Conservation (phyloP, 2,329 filamentous ascomycete genomes). For the Aspergillus pseudoviridinutans region DNA sequence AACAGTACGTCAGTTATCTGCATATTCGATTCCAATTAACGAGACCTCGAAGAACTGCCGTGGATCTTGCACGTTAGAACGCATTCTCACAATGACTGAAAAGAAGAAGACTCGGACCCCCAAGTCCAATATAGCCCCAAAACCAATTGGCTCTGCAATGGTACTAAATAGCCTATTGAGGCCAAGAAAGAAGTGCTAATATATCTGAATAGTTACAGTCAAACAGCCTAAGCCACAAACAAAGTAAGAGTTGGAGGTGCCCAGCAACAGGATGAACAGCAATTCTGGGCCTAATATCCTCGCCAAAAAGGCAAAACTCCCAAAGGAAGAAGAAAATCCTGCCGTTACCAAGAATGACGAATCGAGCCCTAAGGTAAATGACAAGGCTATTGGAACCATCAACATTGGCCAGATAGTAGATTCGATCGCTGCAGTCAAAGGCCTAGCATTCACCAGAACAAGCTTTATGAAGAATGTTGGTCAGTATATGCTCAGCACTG, state of each 20-base stretch:
- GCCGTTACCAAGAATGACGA: background rate
- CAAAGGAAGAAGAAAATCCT: background rate
- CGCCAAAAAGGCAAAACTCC: background rate
- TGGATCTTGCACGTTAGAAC: background rate
- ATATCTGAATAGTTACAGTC: background rate
- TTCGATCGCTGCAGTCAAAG: background rate
- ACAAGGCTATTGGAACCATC: background rate
- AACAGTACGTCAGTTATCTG: background rate
- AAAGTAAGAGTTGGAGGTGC: background rate
- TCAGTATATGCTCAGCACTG: background rate
- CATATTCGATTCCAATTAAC: background rate
- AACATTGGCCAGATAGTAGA: background rate
- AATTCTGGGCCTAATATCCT: background rate
- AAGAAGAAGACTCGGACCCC: background rate
- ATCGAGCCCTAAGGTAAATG: background rate
- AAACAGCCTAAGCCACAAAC: background rate
- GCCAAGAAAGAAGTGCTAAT: background rate
- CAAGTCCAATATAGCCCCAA: background rate
- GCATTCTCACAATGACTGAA: background rate
- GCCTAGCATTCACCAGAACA: background rate
- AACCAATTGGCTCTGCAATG: background rate
- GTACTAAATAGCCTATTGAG: background rate
- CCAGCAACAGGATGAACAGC: background rate
- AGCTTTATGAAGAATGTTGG: background rate
- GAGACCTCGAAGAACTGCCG: background rate